Conservation (phyloP, 371 early-diverging fungal genomes). For the Circinella minor region DNA sequence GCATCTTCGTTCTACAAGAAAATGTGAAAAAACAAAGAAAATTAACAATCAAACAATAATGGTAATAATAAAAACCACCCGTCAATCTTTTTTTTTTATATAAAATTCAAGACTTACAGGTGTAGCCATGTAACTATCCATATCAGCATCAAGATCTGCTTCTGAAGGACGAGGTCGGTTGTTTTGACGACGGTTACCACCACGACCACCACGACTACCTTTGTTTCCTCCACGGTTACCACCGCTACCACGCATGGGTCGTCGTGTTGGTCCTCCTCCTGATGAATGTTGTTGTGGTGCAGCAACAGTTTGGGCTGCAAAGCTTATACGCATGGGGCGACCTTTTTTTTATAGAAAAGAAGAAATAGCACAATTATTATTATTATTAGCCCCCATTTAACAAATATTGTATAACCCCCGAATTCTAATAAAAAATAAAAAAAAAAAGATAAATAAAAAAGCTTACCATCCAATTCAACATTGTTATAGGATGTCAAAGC, state of each 20-base stretch:
- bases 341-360: slow-evolving; percentile 11
- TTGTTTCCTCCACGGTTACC: slow-evolving; percentile 20
- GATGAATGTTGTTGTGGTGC: not conserved
- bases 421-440: slow-evolving; percentile 2
- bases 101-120: slow-evolving; percentile 20
- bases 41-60: no score
- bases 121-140: slow-evolving; percentile 54
- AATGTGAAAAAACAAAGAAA: no score
- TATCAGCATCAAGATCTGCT: slow-evolving; percentile 56
- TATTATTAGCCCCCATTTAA: no score
- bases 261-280: slow-evolving; percentile 11
- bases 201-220: slow-evolving; percentile 24
- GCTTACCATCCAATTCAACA: slow-evolving; percentile 65
- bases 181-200: slow-evolving; percentile 25
- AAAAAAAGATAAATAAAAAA: not conserved
- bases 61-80: no score
- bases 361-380: no score
- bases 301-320: slow-evolving; percentile 22
- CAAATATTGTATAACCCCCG: no score
- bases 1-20: not conserved
- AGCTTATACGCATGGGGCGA: slow-evolving; percentile 55
- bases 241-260: slow-evolving; percentile 24
- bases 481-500: slow-evolving; percentile 63
- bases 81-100: no score
- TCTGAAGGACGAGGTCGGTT: slow-evolving; percentile 42